These are phyloP conservation scores for Sugiyamaella neomexicana DNA, from an alignment of 1,139 yeast genomes.

Conservation along the genomic window DNA sequence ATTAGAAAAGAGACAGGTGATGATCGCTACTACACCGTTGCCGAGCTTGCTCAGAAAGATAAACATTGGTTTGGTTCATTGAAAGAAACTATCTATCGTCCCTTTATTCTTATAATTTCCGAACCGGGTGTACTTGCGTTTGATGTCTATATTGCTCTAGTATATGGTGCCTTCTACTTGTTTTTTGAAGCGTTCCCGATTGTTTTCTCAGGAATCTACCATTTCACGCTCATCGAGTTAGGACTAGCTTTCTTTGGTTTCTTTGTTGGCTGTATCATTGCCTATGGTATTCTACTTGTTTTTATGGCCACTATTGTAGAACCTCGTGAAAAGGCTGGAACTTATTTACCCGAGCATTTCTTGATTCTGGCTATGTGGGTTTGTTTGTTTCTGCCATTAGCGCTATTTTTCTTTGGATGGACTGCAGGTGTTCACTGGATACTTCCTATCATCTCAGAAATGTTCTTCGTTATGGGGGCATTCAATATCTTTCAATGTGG, in stretches of 20 bases:
- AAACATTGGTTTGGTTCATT: slow-evolving; percentile 28
- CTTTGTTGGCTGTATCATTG: slow-evolving; percentile 46
- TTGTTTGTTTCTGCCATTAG: slow-evolving; percentile 54
- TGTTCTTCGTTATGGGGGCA: slow-evolving; percentile 71
- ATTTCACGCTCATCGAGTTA: slow-evolving; percentile 50
- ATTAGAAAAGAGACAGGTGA: slow-evolving; percentile 52
- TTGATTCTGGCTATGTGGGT: slow-evolving; percentile 46
- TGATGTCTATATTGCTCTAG: slow-evolving; percentile 52
- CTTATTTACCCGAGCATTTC: slow-evolving; percentile 45
- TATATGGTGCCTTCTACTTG: slow-evolving; percentile 54
- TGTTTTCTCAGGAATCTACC: slow-evolving; percentile 47
- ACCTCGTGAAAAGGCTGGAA: slow-evolving; percentile 28
- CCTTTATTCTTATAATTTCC: slow-evolving; percentile 40
- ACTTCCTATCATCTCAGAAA: slow-evolving; percentile 66
- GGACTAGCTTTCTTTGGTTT: slow-evolving; percentile 51
- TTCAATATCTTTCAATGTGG: slow-evolving; percentile 72
- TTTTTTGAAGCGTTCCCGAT: slow-evolving; percentile 65
- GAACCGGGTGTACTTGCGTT: slow-evolving; percentile 40
- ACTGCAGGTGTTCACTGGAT: slow-evolving; percentile 75
- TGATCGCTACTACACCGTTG: slow-evolving; percentile 39
- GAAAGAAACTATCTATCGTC: slow-evolving; percentile 51
- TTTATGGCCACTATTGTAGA: slow-evolving; percentile 20
- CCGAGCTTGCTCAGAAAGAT: slow-evolving; percentile 27
- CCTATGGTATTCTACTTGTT: slow-evolving; percentile 22
- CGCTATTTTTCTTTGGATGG: slow-evolving; percentile 55